These are phyloP conservation scores for Talaromyces pinophilus DNA, from an alignment of 2,329 filamentous ascomycete species.

Conservation along the genomic window DNA sequence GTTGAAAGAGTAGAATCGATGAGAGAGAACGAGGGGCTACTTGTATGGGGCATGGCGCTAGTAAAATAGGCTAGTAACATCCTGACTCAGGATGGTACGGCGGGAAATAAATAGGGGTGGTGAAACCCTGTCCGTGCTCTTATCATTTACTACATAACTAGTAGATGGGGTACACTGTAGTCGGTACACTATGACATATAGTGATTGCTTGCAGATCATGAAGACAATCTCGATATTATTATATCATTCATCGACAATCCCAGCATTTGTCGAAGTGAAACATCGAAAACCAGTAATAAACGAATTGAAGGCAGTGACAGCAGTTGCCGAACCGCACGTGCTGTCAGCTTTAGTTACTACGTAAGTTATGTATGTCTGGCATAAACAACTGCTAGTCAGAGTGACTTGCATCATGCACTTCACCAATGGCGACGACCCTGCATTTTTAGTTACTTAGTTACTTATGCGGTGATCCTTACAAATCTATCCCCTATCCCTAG, in stretches of 20 bases:
- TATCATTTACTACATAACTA: not conserved
- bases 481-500: too few species aligned
- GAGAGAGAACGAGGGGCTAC: not conserved
- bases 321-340: not conserved
- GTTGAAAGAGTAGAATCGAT: not conserved
- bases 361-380: not conserved
- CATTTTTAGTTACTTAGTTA: too few species aligned
- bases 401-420: not conserved
- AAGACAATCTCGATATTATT: not conserved
- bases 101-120: not conserved
- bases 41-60: not conserved
- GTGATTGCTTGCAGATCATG: not conserved
- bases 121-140: slow-evolving; percentile 8
- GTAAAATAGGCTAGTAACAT: not conserved
- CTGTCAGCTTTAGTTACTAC: not conserved
- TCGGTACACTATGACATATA: not conserved
- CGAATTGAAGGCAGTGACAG: not conserved
- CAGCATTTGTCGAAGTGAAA: too few species aligned
- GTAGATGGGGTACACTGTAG: not conserved
- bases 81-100: not conserved
- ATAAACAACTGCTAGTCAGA: not conserved
- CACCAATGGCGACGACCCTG: not conserved
- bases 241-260: too few species aligned
- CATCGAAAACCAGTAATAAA: not conserved
- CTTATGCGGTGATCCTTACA: too few species aligned